Evolutionary conservation across 2,329 filamentous ascomycete genomes (phyloP).

Genomic region (Sporothrix sp.): DNA sequence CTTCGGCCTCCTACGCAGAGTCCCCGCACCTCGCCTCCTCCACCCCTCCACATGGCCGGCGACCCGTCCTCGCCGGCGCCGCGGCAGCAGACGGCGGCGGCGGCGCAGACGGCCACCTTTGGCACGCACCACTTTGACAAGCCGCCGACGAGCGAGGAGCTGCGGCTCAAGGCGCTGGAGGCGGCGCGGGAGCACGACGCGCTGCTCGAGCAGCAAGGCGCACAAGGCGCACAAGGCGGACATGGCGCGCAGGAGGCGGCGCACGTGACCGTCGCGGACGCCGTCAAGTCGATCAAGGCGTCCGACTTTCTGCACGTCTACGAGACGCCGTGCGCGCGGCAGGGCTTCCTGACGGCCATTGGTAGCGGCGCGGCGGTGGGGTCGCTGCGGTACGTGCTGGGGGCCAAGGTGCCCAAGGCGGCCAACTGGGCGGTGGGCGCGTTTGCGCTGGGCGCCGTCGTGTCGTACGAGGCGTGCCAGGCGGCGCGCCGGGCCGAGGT

Average conservation of each 20-base stretch:
- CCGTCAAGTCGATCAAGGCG: slow-evolving; percentile 54
- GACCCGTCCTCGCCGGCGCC: background rate
- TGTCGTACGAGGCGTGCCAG: slow-evolving; percentile 78
- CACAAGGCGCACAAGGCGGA: no score
- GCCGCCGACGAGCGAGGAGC: slow-evolving; percentile 23
- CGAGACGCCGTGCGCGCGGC: slow-evolving; percentile 72
- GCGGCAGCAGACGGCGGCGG: slow-evolving; percentile 6
- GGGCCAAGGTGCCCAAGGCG: slow-evolving; percentile 55
- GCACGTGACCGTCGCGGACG: slow-evolving; percentile 52
- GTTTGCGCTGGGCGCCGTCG: slow-evolving; percentile 60
- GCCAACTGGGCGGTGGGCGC: slow-evolving; percentile 79
- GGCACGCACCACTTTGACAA: slow-evolving; percentile 18
- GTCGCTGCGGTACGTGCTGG: slow-evolving; percentile 61
- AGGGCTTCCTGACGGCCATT: slow-evolving; percentile 76
- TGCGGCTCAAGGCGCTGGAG: slow-evolving; percentile 21
- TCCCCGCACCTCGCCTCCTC: background rate
- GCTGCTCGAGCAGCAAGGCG: background rate
- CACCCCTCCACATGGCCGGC: background rate
- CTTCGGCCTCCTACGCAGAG: background rate
- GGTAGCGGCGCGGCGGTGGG: slow-evolving; percentile 67
- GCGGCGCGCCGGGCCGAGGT: slow-evolving; percentile 63
- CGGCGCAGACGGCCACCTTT: slow-evolving; percentile 17
- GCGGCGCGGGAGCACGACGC: background rate
- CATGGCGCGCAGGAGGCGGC: no score
- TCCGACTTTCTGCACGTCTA: slow-evolving; percentile 65